Evolutionary conservation across 768 basidiomycete species (phyloP).

Genomic region (Clitopilus passeckerianus): DNA sequence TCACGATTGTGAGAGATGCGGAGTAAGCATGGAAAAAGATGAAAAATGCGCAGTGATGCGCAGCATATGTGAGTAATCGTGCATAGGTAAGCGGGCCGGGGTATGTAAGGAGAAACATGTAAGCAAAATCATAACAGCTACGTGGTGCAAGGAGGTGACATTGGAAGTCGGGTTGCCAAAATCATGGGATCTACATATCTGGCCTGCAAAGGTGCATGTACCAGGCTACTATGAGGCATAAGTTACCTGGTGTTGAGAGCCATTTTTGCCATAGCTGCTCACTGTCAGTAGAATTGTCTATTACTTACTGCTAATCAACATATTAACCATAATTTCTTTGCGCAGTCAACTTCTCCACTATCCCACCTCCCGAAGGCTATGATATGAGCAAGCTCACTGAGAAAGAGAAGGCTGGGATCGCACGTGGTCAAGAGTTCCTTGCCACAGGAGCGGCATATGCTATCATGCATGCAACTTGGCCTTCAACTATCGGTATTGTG

Average conservation of each 20-base stretch:
- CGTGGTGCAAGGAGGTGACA: background rate
- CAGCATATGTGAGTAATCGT: too few relatives aligned
- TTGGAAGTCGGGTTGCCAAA: background rate
- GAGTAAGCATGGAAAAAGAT: too few relatives aligned
- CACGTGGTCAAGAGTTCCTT: background rate
- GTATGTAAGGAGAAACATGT: too few relatives aligned
- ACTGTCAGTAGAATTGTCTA: too few relatives aligned
- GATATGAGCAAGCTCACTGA: background rate
- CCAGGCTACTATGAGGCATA: background rate
- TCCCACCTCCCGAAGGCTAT: background rate
- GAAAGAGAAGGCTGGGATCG: background rate
- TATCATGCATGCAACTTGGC: background rate
- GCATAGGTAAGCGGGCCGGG: too few relatives aligned
- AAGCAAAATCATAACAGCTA: too few relatives aligned
- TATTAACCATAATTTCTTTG: background rate
- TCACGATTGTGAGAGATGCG: too few relatives aligned
- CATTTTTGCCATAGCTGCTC: too few relatives aligned
- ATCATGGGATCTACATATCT: background rate
- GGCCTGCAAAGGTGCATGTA: background rate
- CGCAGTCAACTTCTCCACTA: background rate
- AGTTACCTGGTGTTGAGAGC: too few relatives aligned
- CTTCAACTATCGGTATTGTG: background rate
- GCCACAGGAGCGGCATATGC: background rate
- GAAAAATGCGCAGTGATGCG: too few relatives aligned
- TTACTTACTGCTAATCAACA: too few relatives aligned